Percentiles rank a stretch among this genome's conserved stretches.
These are phyloP conservation scores for Rhodotorula mucilaginosa DNA, from an alignment of 1,284 basidiomycete species.

Conservation along the genomic window DNA sequence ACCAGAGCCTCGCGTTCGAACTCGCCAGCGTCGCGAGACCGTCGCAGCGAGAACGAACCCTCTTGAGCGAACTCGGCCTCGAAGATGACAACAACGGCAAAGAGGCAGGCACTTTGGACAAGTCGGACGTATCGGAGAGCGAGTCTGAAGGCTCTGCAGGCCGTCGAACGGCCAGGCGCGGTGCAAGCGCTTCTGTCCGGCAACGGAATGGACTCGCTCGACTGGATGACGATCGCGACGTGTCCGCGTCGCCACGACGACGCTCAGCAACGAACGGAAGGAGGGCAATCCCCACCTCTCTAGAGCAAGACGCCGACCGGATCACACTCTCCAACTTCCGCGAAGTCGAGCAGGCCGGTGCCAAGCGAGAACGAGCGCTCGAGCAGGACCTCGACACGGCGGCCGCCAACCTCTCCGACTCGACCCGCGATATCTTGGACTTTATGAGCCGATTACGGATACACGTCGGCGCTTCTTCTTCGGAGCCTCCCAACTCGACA, in stretches of 20 bases:
- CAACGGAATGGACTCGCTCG: too few species aligned
- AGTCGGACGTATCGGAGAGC: not conserved
- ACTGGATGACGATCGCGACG: too few species aligned
- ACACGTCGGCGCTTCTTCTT: not conserved
- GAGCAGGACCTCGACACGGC: not conserved
- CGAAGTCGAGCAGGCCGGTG: not conserved
- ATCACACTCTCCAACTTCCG: not conserved
- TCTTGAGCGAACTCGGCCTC: constrained; percentile 32
- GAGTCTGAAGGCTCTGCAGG: not conserved
- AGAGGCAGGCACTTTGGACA: not conserved
- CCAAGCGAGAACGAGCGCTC: not conserved
- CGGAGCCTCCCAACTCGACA: not conserved
- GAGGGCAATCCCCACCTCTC: too few species aligned
- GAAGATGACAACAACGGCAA: constrained; percentile 17
- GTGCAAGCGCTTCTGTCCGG: too few species aligned
- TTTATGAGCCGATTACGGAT: constrained; percentile 18
- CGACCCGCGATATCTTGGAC: not conserved
- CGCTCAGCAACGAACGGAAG: too few species aligned
- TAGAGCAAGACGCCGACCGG: too few species aligned
- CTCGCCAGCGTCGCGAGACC: constrained; percentile 23
- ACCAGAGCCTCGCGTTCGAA: constrained; percentile 29
- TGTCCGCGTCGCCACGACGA: too few species aligned
- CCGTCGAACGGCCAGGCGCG: not conserved
- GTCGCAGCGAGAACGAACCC: constrained; percentile 1
- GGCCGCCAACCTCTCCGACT: not conserved